Base-by-base conservation (phyloP, 208 protist genomes). In the Histomonas meleagridis region DNA sequence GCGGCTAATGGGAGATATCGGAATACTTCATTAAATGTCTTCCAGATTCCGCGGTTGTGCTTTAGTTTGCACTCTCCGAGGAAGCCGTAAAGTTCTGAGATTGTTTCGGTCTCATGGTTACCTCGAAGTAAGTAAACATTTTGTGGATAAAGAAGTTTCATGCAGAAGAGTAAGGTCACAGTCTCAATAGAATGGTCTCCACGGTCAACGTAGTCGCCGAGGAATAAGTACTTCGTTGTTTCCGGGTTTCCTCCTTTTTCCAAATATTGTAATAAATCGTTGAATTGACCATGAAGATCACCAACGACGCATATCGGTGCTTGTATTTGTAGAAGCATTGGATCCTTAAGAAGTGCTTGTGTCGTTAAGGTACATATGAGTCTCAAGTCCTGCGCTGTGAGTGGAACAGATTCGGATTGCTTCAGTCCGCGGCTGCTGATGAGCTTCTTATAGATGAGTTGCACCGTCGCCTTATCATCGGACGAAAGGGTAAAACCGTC, bases 21-120 rank as follows among this genome's bases (percentile, higher is more conserved):
- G 94, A 99, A 99, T 32, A 96, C 97, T 94, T 99, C 98, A 21
- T 97, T 99, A 93, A 99, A 99, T 16, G 94, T 96, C 94, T 98
- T 99, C 98, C 98, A 99, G 16, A 99, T 95, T 86, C 97, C 98
- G 86, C 98, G 96, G 94, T 97, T 98, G 94, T 98, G 99, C 55
- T 98, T 95, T 18, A 97, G 95, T 94, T 98, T 99, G 93, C 97
- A 99, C 94, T 99, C 98, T 69, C 98, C 97, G 72, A 99, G 97
- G 94, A 99, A 99, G 69, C 98, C 98, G 94, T 99, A 99, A 92
- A 99, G 97, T 76, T 97, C 94, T 93, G 99, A 99, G 90, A 99
- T 95, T 28, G 96, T 96, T 23, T 95, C 94, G 93, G 96, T 98
- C 94, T 99, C 98, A 94, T 99, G 98, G 94, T 99, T 99, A 51